These are phyloP conservation scores for Naegleria lovaniensis DNA, from an alignment of 208 protist genomes.

Conservation along the genomic window DNA sequence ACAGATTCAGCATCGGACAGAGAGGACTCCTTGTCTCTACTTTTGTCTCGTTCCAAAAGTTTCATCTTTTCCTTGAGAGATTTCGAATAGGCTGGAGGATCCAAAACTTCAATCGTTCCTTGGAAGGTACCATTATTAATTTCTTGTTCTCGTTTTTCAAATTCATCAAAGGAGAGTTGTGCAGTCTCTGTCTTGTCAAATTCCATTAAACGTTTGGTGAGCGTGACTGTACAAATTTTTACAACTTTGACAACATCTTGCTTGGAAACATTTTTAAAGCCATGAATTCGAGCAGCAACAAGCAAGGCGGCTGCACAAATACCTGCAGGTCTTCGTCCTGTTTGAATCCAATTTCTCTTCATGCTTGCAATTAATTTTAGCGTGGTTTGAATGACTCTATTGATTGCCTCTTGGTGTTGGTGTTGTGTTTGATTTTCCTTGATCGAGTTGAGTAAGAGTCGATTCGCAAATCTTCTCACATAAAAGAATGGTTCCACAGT, in stretches of 20 bases:
- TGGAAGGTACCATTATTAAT: background rate
- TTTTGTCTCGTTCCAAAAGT: background rate
- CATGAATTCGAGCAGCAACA: constrained; percentile 71
- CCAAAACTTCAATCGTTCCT: background rate
- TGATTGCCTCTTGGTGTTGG: constrained; percentile 59
- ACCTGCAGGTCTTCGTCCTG: constrained; percentile 70
- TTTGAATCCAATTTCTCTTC: constrained; percentile 79
- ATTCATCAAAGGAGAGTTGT: constrained; percentile 33
- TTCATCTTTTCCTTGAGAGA: background rate
- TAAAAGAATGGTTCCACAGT: constrained; percentile 72
- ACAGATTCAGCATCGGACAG: background rate
- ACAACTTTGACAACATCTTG: constrained; percentile 77
- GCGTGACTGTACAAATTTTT: constrained; percentile 65
- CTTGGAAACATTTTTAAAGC: constrained; percentile 55
- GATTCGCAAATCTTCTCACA: constrained; percentile 67
- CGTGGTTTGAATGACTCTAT: constrained; percentile 66
- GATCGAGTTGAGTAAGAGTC: background rate
- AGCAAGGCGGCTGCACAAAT: constrained; percentile 75
- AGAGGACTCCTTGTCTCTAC: background rate
- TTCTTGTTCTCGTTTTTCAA: background rate
- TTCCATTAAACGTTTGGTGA: constrained; percentile 66
- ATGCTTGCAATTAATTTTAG: constrained; percentile 73
- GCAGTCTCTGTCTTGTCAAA: constrained; percentile 68
- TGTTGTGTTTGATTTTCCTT: constrained; percentile 44
- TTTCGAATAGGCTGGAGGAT: background rate